Evolutionary conservation across 2,329 filamentous ascomycete species (phyloP).

Genomic region (Chaetomium sp.): DNA sequence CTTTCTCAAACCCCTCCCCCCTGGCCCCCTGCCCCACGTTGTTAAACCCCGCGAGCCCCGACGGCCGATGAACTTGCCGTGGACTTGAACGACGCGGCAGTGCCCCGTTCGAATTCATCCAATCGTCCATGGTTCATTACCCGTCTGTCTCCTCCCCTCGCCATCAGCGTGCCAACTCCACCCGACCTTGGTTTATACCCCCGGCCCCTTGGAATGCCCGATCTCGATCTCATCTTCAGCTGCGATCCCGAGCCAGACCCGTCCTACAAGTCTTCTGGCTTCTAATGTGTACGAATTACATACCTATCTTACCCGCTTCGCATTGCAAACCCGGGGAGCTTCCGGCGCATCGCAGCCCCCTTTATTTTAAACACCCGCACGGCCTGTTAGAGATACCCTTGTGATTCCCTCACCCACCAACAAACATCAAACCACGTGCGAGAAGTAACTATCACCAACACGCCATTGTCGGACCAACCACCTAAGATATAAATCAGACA

Average conservation of each 20-base stretch:
- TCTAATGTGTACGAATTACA: too few species aligned
- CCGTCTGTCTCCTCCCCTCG: neutral
- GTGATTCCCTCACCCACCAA: too few species aligned
- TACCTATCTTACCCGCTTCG: too few species aligned
- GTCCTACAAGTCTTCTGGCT: neutral
- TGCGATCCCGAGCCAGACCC: neutral
- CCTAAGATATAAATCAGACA: too few species aligned
- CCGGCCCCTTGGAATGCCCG: conserved; percentile 5
- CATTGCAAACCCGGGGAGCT: too few species aligned
- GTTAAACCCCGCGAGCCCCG: conserved; percentile 13
- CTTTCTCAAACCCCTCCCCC: conserved; percentile 6
- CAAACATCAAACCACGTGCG: too few species aligned
- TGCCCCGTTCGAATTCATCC: neutral
- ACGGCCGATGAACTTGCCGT: neutral
- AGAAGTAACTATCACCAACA: too few species aligned
- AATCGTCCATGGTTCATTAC: neutral
- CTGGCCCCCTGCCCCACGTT: conserved; percentile 10
- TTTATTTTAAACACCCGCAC: too few species aligned
- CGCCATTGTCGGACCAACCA: too few species aligned
- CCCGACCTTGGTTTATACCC: conserved; percentile 10
- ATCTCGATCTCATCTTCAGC: conserved; percentile 12
- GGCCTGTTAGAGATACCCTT: too few species aligned
- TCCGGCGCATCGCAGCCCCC: too few species aligned
- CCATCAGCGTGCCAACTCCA: conserved; percentile 6
- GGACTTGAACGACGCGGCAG: neutral